A percentile compares a stretch with the other conserved stretches of the same genome.
These are phyloP conservation scores for Pseudogymnoascus sp. DNA, from an alignment of 2,329 filamentous ascomycete species.

Conservation along the genomic window DNA sequence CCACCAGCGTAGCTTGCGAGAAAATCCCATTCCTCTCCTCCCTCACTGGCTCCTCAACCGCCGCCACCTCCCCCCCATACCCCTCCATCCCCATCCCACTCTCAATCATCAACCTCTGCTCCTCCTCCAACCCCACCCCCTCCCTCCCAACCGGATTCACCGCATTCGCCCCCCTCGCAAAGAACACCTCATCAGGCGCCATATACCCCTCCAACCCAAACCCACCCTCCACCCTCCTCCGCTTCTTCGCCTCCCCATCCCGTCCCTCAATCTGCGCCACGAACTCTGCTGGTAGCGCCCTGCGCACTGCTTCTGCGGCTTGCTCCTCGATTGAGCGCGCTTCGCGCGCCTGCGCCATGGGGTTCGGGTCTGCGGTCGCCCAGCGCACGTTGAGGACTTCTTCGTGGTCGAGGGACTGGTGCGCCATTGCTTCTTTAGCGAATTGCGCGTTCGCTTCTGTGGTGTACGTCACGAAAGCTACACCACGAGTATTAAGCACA, in stretches of 20 bases:
- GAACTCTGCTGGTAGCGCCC: constrained; percentile 80
- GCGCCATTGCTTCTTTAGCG: constrained; percentile 91
- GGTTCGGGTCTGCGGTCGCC: constrained; percentile 95
- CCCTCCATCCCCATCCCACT: constrained; percentile 41
- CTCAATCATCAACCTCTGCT: constrained; percentile 51
- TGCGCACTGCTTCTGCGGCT: constrained; percentile 83
- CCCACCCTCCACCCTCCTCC: constrained; percentile 78
- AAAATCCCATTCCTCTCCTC: constrained; percentile 56
- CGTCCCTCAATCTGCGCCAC: constrained; percentile 90
- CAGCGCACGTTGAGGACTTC: constrained; percentile 94
- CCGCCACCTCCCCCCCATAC: constrained; percentile 36
- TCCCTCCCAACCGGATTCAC: constrained; percentile 50
- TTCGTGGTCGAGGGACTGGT: constrained; percentile 82
- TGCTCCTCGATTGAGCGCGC: constrained; percentile 86
- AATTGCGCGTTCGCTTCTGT: constrained; percentile 89
- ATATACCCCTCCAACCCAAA: constrained; percentile 90
- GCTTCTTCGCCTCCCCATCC: constrained; percentile 77
- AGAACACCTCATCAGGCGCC: constrained; percentile 89
- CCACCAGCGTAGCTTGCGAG: constrained; percentile 71
- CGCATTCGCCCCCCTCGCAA: constrained; percentile 65
- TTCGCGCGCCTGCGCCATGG: constrained; percentile 86
- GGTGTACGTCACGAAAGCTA: constrained; percentile 89
- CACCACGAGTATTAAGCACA: constrained; percentile 79
- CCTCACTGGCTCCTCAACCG: constrained; percentile 28
- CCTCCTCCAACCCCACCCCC: constrained; percentile 55